Percentiles rank a stretch among this genome's conserved stretches.
phyloP scores from a whole-genome alignment of 345 rosid genomes.

The Lumnitzera littorea region DNA sequence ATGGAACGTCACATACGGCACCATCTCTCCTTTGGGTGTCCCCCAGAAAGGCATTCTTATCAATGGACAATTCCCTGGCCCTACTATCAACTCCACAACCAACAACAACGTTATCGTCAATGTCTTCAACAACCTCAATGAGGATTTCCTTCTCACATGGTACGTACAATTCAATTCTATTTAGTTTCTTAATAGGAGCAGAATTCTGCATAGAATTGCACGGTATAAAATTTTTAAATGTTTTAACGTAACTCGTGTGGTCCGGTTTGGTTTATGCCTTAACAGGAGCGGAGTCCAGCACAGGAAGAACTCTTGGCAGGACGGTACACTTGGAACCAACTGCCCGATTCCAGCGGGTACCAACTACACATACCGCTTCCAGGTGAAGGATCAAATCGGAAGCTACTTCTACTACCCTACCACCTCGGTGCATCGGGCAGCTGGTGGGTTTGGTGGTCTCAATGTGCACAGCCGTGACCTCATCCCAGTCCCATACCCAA shows the following conservation, averaged over 20 bases:
- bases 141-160: constrained; percentile 62
- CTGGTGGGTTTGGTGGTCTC: constrained; percentile 72
- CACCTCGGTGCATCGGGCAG: constrained; percentile 40
- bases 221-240: no score
- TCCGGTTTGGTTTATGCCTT: no score
- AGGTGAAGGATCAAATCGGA: constrained; percentile 87
- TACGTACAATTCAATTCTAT: not conserved
- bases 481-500: constrained; percentile 66
- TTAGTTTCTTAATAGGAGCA: no score
- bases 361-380: constrained; percentile 74
- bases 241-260: no score
- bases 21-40: constrained; percentile 46
- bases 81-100: constrained; percentile 59
- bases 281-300: constrained; percentile 74
- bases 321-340: constrained; percentile 58
- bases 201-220: no score
- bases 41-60: constrained; percentile 69
- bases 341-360: constrained; percentile 68
- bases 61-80: constrained; percentile 73
- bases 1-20: constrained; percentile 74
- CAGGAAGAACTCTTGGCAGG: constrained; percentile 83
- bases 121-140: constrained; percentile 68
- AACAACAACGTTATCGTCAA: constrained; percentile 69
- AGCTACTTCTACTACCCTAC: constrained; percentile 64
- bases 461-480: constrained; percentile 60